phyloP scores from a whole-genome alignment of 805 yeast genomes.

The Zygotorulaspora sp. region DNA sequence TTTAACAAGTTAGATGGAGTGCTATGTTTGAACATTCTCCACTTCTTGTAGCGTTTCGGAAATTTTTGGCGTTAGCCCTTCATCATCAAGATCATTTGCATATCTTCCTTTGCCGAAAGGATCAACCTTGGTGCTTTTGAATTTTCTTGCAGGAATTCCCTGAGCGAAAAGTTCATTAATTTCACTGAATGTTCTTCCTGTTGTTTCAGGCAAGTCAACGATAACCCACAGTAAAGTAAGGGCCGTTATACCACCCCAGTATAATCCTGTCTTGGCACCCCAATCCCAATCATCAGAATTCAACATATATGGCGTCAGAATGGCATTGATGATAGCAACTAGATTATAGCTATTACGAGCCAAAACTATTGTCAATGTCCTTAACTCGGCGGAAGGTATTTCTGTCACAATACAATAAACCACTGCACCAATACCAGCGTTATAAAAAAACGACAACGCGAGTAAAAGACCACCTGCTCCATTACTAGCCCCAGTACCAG shows the following conservation, averaged over 20 bases:
- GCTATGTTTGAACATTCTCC: too few relatives aligned
- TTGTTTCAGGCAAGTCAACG: slow-evolving; percentile 57
- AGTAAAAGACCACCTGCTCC: slow-evolving; percentile 46
- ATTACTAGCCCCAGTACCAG: slow-evolving; percentile 36
- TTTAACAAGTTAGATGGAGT: too few relatives aligned
- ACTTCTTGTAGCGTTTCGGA: too few relatives aligned
- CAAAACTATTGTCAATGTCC: slow-evolving; percentile 41
- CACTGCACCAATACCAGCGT: slow-evolving; percentile 43
- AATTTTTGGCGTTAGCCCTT: too few relatives aligned
- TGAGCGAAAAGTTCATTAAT: slow-evolving; percentile 49
- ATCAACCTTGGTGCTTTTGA: slow-evolving; percentile 38
- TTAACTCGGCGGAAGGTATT: slow-evolving; percentile 40
- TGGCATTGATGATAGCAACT: slow-evolving; percentile 33
- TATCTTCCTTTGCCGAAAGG: slow-evolving; percentile 29
- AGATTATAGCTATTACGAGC: slow-evolving; percentile 39
- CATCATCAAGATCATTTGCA: neutral
- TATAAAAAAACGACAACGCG: slow-evolving; percentile 44
- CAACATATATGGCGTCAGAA: slow-evolving; percentile 48
- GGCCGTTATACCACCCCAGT: slow-evolving; percentile 40
- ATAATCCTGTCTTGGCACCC: slow-evolving; percentile 48
- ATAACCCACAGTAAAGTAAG: slow-evolving; percentile 40
- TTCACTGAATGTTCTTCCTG: slow-evolving; percentile 54
- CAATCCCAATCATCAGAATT: slow-evolving; percentile 44
- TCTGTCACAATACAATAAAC: slow-evolving; percentile 41
- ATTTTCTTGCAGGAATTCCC: slow-evolving; percentile 44